A percentile compares a stretch with the other conserved stretches of the same genome.
Evolutionary conservation across 257 asterid species (phyloP).

Genomic region (Solanum rostratum): DNA sequence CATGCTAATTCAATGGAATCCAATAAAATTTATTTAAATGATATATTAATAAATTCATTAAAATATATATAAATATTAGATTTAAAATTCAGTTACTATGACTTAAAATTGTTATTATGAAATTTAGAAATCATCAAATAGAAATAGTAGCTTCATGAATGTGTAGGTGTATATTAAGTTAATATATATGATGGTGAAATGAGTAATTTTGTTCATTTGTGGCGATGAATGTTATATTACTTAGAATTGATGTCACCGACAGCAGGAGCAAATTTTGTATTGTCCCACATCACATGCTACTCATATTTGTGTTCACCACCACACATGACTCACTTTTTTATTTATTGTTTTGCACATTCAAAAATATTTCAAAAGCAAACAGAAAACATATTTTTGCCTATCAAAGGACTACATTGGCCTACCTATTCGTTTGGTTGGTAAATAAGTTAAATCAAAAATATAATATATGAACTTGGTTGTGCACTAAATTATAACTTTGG

Average conservation of each 20-base stretch:
- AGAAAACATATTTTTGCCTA: neutral
- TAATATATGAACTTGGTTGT: neutral
- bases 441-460: neutral
- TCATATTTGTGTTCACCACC: neutral
- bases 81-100: no score
- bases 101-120: no score
- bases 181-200: neutral
- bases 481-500: neutral
- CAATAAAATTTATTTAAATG: neutral
- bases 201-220: neutral
- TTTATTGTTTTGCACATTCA: neutral
- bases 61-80: no score
- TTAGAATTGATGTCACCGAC: neutral
- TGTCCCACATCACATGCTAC: neutral
- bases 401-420: neutral
- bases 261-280: neutral
- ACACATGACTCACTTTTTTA: neutral
- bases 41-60: no score
- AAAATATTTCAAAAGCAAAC: neutral
- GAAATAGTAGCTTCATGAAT: no score
- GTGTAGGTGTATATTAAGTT: no score
- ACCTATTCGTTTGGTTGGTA: neutral
- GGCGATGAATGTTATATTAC: neutral
- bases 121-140: no score
- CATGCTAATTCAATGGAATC: no score